Base-by-base conservation (phyloP, 495 filamentous ascomycete genomes). In the Talaromyces nanjingensis region DNA sequence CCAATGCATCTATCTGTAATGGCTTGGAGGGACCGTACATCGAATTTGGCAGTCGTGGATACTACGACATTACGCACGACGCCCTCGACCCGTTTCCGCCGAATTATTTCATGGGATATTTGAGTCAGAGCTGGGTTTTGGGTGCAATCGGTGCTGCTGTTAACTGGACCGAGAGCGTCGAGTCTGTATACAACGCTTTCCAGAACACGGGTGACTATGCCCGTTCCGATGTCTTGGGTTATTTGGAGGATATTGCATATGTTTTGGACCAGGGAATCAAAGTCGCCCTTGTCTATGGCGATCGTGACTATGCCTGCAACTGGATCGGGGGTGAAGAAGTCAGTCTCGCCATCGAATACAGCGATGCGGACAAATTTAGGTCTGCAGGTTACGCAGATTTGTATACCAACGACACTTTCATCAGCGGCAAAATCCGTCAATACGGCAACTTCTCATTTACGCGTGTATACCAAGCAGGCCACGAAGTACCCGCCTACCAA, bases 201-300 rank as follows among this genome's bases (percentile, higher is more conserved):
- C 62, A 67, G 0, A 64, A 71, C 0, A 86, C 83, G 8, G 75
- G 74, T 42, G 79, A 78, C 67, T 79, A 79, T 61, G 73, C 73
- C 18, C 75, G 73, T 34, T 74, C 74, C 6, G 76, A 81, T 52
- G 69, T 79, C 16, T 80, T 68, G 42, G 83, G 83, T 20, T 81
- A 82, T 60, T 66, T 86, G 1, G 76, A 81, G 29, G 79, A 83
- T 54, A 63, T 89, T 9, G 76, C 73, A 8, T 81, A 83, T 39
- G 65, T 87, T 3, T 74, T 88, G 5, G 74, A 81, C 27, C 74
- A 75, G 14, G 82, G 82, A 4, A 81, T 92, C 67, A 85, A 87
- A 59, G 86, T 93, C 3, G 83, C 85, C 12, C 78, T 92, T 6
- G 77, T 91, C 45, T 91, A 90, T 65, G 89, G 85, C 14, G 84